Evolutionary conservation across 345 rosid species (phyloP).

Genomic region (Brassica nigra): DNA sequence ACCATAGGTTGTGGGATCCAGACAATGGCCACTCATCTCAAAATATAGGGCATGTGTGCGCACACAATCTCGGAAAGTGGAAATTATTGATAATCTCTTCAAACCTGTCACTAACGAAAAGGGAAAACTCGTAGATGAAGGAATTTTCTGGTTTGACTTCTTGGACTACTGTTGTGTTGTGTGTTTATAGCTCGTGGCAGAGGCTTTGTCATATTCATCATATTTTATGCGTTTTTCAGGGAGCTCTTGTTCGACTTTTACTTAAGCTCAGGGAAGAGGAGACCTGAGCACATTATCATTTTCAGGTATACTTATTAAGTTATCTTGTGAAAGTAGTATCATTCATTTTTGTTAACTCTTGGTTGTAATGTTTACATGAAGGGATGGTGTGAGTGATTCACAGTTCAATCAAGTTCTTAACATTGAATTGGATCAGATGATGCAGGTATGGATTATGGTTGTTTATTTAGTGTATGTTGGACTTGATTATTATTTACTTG

Average conservation of each 20-base stretch:
- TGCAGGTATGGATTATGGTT: conserved; percentile 53
- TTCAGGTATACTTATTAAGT: conserved; percentile 56
- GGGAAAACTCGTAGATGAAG: conserved; percentile 50
- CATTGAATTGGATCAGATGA: conserved; percentile 77
- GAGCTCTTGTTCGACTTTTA: conserved; percentile 79
- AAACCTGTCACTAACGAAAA: conserved; percentile 48
- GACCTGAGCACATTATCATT: conserved; percentile 83
- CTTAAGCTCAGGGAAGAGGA: conserved; percentile 63
- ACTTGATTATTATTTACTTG: background rate
- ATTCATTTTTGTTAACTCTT: background rate
- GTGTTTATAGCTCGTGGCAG: background rate
- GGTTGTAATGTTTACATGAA: conserved; percentile 31
- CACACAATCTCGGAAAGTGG: conserved; percentile 80
- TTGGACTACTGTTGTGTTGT: background rate
- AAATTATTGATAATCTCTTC: conserved; percentile 82
- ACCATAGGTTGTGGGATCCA: conserved; percentile 70
- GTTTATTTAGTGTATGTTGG: background rate
- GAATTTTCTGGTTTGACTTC: conserved; percentile 46
- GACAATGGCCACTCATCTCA: conserved; percentile 87
- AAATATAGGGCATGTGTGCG: conserved; percentile 87
- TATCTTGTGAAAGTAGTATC: conserved; percentile 3
- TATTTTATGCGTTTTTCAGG: conserved; percentile 45
- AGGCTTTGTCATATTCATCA: background rate
- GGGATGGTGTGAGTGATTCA: conserved; percentile 98
- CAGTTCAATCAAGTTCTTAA: conserved; percentile 88